Evolutionary conservation across 495 filamentous ascomycete species (phyloP).

Genomic region (Penicillium tannophilum): DNA sequence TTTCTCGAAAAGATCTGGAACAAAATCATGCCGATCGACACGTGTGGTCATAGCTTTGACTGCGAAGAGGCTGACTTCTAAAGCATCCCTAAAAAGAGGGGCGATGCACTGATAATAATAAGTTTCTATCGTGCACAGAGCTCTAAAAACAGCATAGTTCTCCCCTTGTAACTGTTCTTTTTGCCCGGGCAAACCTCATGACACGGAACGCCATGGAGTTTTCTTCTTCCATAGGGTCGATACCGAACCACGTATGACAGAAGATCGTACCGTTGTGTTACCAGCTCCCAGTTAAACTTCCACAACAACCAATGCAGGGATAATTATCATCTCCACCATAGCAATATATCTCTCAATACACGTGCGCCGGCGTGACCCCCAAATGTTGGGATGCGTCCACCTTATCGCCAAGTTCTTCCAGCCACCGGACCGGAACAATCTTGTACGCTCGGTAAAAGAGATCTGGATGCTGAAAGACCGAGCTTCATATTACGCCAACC

Average conservation of each 20-base stretch:
- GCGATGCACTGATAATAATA: neutral
- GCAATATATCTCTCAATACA: conserved; percentile 40
- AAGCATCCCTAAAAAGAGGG: neutral
- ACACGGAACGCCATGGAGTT: conserved; percentile 2
- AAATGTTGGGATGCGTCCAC: conserved; percentile 24
- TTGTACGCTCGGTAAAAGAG: conserved; percentile 11
- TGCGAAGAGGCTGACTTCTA: conserved; percentile 8
- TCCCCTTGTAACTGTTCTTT: neutral
- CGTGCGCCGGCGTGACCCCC: conserved; percentile 23
- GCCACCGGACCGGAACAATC: conserved; percentile 14
- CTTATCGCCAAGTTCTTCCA: conserved; percentile 19
- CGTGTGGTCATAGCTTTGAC: conserved; percentile 19
- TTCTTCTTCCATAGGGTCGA: neutral
- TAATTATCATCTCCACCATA: conserved; percentile 50
- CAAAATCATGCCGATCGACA: conserved; percentile 14
- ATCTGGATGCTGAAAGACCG: conserved; percentile 10
- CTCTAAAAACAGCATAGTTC: neutral
- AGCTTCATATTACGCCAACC: conserved; percentile 7
- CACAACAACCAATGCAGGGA: conserved; percentile 48
- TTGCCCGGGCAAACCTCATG: conserved; percentile 1
- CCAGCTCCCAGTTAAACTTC: conserved; percentile 38
- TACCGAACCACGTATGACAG: conserved; percentile 16
- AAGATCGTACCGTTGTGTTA: neutral
- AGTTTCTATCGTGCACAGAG: neutral
- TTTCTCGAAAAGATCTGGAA: conserved; percentile 21